Conservation (phyloP, 192 early-diverging fungal species). For the Phlyctochytrium arcticum region DNA sequence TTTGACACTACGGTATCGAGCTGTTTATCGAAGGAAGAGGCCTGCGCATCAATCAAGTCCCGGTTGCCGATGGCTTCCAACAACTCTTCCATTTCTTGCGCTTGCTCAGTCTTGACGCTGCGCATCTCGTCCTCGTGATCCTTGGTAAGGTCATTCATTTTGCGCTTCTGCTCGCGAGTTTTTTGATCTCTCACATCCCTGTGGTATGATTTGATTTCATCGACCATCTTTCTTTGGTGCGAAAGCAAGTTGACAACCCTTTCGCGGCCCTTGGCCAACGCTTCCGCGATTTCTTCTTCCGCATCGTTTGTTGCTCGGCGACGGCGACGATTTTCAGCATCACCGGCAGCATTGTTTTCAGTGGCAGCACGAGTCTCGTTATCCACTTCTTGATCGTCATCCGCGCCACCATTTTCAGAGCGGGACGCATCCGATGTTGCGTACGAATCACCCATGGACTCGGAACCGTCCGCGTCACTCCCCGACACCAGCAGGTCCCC, state of each 20-base stretch:
- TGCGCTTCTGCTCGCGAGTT: conserved; percentile 31
- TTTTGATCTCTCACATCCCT: conserved; percentile 19
- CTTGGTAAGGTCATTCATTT: conserved; percentile 9
- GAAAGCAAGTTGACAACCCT: conserved; percentile 2
- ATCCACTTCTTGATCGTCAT: neutral
- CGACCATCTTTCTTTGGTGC: conserved; percentile 8
- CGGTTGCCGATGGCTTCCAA: conserved; percentile 17
- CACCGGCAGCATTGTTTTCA: conserved; percentile 7
- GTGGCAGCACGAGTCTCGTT: neutral
- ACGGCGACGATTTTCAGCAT: conserved; percentile 9
- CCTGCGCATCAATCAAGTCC: conserved; percentile 17
- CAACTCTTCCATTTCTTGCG: conserved; percentile 29
- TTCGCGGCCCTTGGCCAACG: conserved; percentile 19
- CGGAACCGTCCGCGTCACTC: conserved; percentile 19
- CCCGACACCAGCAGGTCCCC: conserved; percentile 9
- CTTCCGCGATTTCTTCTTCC: conserved; percentile 9
- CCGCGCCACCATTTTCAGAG: neutral
- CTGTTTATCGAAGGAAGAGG: conserved; percentile 23
- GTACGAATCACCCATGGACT: conserved; percentile 16
- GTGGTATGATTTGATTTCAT: conserved; percentile 20
- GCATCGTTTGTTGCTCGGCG: conserved; percentile 14
- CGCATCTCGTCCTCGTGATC: conserved; percentile 27
- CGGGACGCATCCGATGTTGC: conserved; percentile 10
- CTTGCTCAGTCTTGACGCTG: conserved; percentile 28
- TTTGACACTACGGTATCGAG: conserved; percentile 29